Percentiles rank a stretch among this genome's conserved stretches.
Evolutionary conservation across 495 filamentous ascomycete genomes (phyloP).

Genomic region (Podospora anserina): DNA sequence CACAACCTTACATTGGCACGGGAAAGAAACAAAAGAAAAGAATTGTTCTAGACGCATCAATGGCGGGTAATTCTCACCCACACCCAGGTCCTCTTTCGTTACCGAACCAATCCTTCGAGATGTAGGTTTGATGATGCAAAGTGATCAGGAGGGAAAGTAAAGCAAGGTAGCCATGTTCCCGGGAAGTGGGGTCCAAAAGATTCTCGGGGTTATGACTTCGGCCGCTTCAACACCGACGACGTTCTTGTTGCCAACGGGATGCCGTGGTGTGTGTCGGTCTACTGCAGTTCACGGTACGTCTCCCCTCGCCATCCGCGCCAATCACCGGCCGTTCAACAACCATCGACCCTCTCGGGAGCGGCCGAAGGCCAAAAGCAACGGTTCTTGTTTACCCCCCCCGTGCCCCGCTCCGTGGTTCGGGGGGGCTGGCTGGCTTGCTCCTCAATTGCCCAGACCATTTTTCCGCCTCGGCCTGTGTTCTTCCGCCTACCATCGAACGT

Average conservation of each 20-base stretch:
- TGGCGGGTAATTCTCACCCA: background rate
- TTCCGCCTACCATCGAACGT: background rate
- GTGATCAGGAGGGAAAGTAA: background rate
- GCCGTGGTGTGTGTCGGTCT: no score
- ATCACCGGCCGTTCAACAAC: background rate
- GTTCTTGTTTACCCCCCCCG: background rate
- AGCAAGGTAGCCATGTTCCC: background rate
- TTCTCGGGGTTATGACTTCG: conserved; percentile 1
- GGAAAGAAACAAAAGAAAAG: background rate
- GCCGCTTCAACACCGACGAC: conserved; percentile 4
- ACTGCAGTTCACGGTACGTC: background rate
- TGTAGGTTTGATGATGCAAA: background rate
- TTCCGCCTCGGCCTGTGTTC: background rate
- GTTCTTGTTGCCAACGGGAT: background rate
- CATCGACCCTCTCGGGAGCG: background rate
- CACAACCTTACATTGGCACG: background rate
- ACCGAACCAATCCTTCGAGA: background rate
- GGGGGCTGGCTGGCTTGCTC: background rate
- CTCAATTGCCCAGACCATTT: background rate
- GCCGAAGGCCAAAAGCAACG: background rate
- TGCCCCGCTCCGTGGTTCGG: background rate
- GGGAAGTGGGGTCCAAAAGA: background rate
- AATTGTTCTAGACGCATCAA: background rate
- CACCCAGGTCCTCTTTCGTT: background rate
- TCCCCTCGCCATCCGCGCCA: background rate